Conservation (phyloP, 179 eudicot species). For the Silene vulgaris region DNA sequence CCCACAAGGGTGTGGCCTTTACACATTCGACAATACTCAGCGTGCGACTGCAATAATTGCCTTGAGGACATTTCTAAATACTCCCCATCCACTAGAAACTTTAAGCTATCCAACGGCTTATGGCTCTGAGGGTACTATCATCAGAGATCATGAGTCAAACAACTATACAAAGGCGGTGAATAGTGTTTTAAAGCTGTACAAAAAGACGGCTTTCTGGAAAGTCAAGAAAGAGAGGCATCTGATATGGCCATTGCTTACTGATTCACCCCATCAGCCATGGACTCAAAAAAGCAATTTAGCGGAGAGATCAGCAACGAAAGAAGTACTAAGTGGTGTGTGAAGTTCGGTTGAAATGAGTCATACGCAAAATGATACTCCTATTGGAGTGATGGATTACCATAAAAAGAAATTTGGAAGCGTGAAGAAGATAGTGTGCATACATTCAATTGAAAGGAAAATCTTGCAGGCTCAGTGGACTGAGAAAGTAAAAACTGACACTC, state of each 20-base stretch:
- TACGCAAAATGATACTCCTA: background rate
- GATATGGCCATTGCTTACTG: slow-evolving; percentile 49
- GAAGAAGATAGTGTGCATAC: slow-evolving; percentile 4
- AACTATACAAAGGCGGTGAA: slow-evolving; percentile 69
- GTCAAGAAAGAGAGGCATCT: slow-evolving; percentile 39
- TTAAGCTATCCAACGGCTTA: slow-evolving; percentile 75
- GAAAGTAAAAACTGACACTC: too few relatives aligned
- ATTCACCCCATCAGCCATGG: slow-evolving; percentile 54
- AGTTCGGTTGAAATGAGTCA: background rate
- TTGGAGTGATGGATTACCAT: background rate
- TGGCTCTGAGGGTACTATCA: slow-evolving; percentile 71
- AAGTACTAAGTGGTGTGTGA: slow-evolving; percentile 48
- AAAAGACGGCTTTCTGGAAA: slow-evolving; percentile 29
- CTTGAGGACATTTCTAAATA: slow-evolving; percentile 54
- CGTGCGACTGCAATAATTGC: slow-evolving; percentile 33
- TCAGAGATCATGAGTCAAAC: slow-evolving; percentile 80
- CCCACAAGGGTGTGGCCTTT: slow-evolving; percentile 66
- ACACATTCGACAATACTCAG: slow-evolving; percentile 37
- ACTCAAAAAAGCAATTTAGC: slow-evolving; percentile 32
- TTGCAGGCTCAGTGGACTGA: too few relatives aligned
- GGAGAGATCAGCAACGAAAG: slow-evolving; percentile 23
- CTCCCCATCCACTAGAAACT: slow-evolving; percentile 78
- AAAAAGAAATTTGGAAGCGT: background rate
- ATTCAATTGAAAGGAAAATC: background rate
- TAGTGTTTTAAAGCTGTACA: slow-evolving; percentile 47